phyloP scores from a whole-genome alignment of 495 filamentous ascomycete genomes.

The Patellaria atrata region DNA sequence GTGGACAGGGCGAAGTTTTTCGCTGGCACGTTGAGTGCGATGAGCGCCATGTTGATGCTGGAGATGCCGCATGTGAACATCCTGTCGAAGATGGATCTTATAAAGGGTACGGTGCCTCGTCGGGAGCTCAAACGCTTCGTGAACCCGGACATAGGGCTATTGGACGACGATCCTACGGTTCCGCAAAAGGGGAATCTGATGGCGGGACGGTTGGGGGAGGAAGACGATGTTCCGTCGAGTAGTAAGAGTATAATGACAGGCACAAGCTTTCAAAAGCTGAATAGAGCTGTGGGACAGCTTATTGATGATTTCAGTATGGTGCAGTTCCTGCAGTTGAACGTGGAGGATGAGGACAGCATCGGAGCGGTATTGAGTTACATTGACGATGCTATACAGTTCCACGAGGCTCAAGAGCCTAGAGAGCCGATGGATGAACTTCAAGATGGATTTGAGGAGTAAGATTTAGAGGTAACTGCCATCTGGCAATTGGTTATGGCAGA shows the following conservation, averaged over 20 bases:
- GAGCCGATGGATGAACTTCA: constrained; percentile 70
- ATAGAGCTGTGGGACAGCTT: constrained; percentile 69
- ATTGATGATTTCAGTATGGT: constrained; percentile 98
- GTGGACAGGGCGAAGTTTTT: constrained; percentile 95
- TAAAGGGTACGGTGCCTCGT: constrained; percentile 67
- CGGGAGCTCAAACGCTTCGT: constrained; percentile 77
- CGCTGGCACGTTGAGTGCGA: constrained; percentile 82
- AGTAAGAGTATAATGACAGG: constrained; percentile 61
- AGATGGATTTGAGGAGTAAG: constrained; percentile 47
- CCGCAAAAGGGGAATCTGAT: constrained; percentile 19
- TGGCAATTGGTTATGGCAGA: too few species aligned
- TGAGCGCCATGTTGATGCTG: constrained; percentile 97
- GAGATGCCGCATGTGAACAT: constrained; percentile 93
- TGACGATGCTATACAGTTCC: constrained; percentile 89
- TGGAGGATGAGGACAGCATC: constrained; percentile 87
- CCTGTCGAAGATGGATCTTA: constrained; percentile 90
- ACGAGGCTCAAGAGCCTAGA: constrained; percentile 87
- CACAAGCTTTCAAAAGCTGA: constrained; percentile 60
- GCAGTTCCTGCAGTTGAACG: constrained; percentile 78
- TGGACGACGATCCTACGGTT: constrained; percentile 54
- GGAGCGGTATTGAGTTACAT: constrained; percentile 87
- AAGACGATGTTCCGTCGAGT: constrained; percentile 34
- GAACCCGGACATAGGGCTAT: constrained; percentile 60
- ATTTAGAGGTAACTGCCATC: too few species aligned
- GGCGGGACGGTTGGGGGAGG: constrained; percentile 25